A percentile compares a stretch with the other conserved stretches of the same genome.
phyloP scores from a whole-genome alignment of 2,329 filamentous ascomycete genomes.

The Sclerotinia nivalis region DNA sequence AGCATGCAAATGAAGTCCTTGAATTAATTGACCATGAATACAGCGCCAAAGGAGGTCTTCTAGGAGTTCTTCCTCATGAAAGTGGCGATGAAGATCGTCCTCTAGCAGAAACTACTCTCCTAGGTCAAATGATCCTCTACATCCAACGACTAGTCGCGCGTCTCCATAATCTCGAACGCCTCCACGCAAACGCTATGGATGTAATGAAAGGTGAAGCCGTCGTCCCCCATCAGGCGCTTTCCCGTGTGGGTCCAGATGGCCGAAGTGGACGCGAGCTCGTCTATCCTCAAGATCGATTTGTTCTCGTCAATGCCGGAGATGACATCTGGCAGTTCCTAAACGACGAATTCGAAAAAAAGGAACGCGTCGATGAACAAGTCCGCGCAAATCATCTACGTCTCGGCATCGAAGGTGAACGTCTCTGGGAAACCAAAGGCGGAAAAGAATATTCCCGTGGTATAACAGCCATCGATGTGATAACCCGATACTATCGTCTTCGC shows the following conservation, averaged over 20 bases:
- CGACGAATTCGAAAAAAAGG: slow-evolving; percentile 45
- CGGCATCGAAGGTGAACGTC: slow-evolving; percentile 47
- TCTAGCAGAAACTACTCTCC: slow-evolving; percentile 52
- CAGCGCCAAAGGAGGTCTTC: slow-evolving; percentile 55
- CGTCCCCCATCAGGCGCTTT: slow-evolving; percentile 54
- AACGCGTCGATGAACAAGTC: slow-evolving; percentile 44
- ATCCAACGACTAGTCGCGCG: slow-evolving; percentile 55
- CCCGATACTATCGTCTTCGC: slow-evolving; percentile 55
- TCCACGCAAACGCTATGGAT: slow-evolving; percentile 53
- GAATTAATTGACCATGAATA: slow-evolving; percentile 62
- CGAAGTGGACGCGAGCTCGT: slow-evolving; percentile 51
- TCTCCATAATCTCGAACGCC: slow-evolving; percentile 58
- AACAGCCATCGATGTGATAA: slow-evolving; percentile 50
- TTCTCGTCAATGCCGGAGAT: slow-evolving; percentile 56
- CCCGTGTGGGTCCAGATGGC: slow-evolving; percentile 53
- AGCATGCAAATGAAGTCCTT: slow-evolving; percentile 60
- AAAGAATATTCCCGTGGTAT: slow-evolving; percentile 44
- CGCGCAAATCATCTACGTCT: slow-evolving; percentile 43
- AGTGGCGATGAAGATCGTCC: slow-evolving; percentile 43
- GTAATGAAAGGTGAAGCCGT: slow-evolving; percentile 52
- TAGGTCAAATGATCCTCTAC: slow-evolving; percentile 59
- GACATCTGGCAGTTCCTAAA: slow-evolving; percentile 52
- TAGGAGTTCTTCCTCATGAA: slow-evolving; percentile 54
- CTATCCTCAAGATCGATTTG: slow-evolving; percentile 56
- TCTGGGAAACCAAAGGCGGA: slow-evolving; percentile 29